Base-by-base conservation (phyloP, 768 basidiomycete species). In the Agrocybe chaxingu region DNA sequence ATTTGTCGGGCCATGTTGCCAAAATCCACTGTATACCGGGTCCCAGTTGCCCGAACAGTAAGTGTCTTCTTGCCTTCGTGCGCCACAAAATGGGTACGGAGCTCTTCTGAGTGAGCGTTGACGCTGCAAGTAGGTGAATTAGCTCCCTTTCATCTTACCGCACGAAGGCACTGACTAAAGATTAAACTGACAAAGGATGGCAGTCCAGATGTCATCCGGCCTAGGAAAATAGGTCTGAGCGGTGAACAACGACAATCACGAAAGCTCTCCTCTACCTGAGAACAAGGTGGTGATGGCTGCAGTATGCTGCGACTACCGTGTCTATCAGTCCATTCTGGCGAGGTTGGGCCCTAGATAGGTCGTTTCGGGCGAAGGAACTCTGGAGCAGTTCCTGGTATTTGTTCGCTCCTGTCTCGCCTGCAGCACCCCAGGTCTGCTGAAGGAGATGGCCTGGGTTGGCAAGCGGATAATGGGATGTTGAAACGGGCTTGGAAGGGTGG, bases 141-240 rank as follows among this genome's bases (percentile, higher is more conserved):
- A 31, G 24, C 3, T 24, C 5, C 24, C 5, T n/a, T 29, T 7
- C 18, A n/a, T 10, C 10, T 10, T 13, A 4, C 11, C 0, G 18
- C 13, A 10, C 8, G n/a, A 32, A 12, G 8, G 8, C 1, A 43
- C 58, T 32, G 24, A 63, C 62, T 58, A 71, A 47, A 67, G 59
- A 43, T 58, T 70, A 55, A 72, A 57, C 41, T 72, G 72, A 6
- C 48, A 52, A 3, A 71, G 49, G 45, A 71, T 70, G 2, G 70
- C 68, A 7, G 68, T 58, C 70, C 75, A 76, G 18, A 77, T 62
- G 35, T 64, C 62, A 31, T 64, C 60, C 2, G 60, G 54, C 47
- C 55, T 45, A 6, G 30, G 11, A 8, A 3, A 13, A 9, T 16
- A 42, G 10, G 5, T 19, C 41, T 6, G 41, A 10, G 16, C 30